Conservation (phyloP, 768 basidiomycete species). For the Harrya chromipes region DNA sequence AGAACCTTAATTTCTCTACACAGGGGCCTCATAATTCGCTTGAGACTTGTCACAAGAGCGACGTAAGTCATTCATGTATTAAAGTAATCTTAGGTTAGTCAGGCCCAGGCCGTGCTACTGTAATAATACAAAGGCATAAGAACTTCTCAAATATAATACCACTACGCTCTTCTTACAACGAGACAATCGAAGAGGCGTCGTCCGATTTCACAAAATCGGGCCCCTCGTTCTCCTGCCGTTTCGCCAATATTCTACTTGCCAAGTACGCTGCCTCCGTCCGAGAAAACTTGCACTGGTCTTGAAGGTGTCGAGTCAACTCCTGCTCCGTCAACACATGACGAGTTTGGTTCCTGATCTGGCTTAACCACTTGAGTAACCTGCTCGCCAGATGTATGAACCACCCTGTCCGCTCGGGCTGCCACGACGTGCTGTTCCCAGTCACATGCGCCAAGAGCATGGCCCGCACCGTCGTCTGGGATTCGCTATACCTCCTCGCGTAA, state of each 20-base stretch:
- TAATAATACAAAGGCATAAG: conserved; percentile 9
- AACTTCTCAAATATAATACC: not conserved
- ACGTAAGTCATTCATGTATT: not conserved
- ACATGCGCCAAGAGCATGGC: conserved; percentile 20
- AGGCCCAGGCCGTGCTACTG: not conserved
- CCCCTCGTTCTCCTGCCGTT: conserved; percentile 16
- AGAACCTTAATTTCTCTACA: conserved; percentile 10
- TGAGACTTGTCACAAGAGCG: not conserved
- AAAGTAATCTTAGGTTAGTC: not conserved
- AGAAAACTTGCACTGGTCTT: conserved; percentile 23
- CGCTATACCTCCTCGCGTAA: conserved; percentile 28
- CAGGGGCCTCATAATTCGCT: conserved; percentile 3
- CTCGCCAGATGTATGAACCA: conserved; percentile 27
- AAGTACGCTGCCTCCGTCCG: conserved; percentile 19
- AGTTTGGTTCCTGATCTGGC: conserved; percentile 11
- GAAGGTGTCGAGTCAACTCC: conserved; percentile 22
- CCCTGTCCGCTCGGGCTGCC: conserved; percentile 19
- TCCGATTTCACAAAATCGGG: conserved; percentile 26
- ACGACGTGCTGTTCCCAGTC: conserved; percentile 10
- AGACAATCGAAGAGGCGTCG: conserved; percentile 13
- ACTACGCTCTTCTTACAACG: not conserved
- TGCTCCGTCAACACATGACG: conserved; percentile 16
- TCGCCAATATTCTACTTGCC: conserved; percentile 23
- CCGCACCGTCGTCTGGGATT: conserved; percentile 30
- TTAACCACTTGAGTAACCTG: conserved; percentile 18